phyloP scores from a whole-genome alignment of 352 stramenopile genomes.

The Phytopythium mirpurense region DNA sequence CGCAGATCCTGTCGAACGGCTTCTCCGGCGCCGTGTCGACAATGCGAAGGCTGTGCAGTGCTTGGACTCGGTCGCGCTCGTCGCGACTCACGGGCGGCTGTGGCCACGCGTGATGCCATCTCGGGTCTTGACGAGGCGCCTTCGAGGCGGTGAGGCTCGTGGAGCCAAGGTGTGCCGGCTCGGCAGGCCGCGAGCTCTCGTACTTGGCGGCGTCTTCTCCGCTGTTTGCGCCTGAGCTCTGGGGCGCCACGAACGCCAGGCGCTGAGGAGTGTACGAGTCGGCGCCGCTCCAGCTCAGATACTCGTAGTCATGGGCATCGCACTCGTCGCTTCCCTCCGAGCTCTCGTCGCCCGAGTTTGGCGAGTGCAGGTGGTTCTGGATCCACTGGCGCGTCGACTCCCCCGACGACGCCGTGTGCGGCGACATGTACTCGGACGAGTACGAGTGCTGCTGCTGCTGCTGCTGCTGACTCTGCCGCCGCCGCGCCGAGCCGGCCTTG shows the following conservation, averaged over 20 bases:
- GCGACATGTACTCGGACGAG: not conserved
- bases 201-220: constrained; percentile 15
- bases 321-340: not conserved
- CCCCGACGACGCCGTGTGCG: constrained; percentile 5
- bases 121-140: constrained; percentile 4
- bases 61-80: constrained; percentile 47
- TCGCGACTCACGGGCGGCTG: constrained; percentile 48
- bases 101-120: constrained; percentile 69
- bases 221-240: constrained; percentile 13
- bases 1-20: constrained; percentile 73
- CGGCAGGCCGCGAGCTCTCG: not conserved
- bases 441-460: not conserved
- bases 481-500: constrained; percentile 35
- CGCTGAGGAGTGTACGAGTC: not conserved
- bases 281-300: not conserved
- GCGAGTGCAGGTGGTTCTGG: constrained; percentile 61
- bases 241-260: constrained; percentile 4
- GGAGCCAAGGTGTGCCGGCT: constrained; percentile 3
- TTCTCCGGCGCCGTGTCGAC: constrained; percentile 58
- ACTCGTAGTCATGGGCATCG: constrained; percentile 14
- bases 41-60: constrained; percentile 46
- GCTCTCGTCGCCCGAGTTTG: constrained; percentile 29
- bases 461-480: too few relatives aligned
- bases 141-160: not conserved
- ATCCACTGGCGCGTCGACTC: constrained; percentile 33